Conservation (phyloP, 2,329 filamentous ascomycete species). For the Sclerotinia subarctica region DNA sequence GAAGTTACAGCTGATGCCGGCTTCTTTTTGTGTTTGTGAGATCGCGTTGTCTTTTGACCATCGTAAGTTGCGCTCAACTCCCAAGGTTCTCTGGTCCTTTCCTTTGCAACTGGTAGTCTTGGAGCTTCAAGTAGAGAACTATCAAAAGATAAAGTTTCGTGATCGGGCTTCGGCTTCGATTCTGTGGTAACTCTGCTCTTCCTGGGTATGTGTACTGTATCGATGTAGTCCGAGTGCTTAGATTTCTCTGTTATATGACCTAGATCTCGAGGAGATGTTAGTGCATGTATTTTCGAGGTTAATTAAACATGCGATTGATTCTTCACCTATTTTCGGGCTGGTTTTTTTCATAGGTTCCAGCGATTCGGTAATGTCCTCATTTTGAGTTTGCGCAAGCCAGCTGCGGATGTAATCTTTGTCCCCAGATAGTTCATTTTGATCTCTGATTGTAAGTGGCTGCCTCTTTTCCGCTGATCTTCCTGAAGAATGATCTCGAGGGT, state of each 20-base stretch:
- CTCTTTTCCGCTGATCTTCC: not conserved
- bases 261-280: not conserved
- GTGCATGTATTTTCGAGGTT: not conserved
- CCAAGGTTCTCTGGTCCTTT: not conserved
- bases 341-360: not conserved
- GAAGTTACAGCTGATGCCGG: conserved; percentile 12
- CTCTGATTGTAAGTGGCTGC: not conserved
- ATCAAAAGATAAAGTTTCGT: conserved; percentile 27
- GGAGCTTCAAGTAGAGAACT: conserved; percentile 31
- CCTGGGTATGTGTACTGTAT: not conserved
- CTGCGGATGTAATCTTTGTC: conserved; percentile 31
- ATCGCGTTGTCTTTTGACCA: not conserved
- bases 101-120: conserved; percentile 5
- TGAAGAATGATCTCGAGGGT: not conserved
- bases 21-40: conserved; percentile 22
- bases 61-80: not conserved
- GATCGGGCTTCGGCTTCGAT: conserved; percentile 14
- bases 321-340: not conserved
- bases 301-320: not conserved
- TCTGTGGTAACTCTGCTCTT: not conserved
- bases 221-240: not conserved
- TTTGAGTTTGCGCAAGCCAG: conserved; percentile 34
- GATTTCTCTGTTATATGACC: not conserved
- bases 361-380: conserved; percentile 16
- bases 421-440: conserved; percentile 23